Evolutionary conservation across 495 filamentous ascomycete genomes (phyloP).

Genomic region (Xylaria flabelliformis): DNA sequence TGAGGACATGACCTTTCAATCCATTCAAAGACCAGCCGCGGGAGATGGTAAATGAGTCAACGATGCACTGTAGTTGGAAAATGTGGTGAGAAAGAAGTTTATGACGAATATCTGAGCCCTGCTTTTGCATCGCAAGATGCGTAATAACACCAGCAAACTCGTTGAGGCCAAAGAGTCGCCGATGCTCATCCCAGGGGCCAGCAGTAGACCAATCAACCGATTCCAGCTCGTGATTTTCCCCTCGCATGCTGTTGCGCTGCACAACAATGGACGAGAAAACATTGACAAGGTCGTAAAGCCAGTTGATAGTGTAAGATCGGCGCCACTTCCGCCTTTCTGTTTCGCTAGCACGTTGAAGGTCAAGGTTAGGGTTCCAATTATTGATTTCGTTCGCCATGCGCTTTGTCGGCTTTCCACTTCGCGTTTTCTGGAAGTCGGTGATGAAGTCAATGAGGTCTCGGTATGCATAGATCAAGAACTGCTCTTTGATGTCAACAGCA

Average conservation of each 20-base stretch:
- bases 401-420: constrained; percentile 55
- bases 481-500: constrained; percentile 47
- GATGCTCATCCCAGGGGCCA: constrained; percentile 41
- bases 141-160: constrained; percentile 49
- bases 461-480: constrained; percentile 51
- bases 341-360: constrained; percentile 47
- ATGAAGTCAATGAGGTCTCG: constrained; percentile 54
- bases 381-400: constrained; percentile 45
- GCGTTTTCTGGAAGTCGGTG: constrained; percentile 52
- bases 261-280: constrained; percentile 49
- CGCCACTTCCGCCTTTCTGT: constrained; percentile 52
- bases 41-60: constrained; percentile 51
- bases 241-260: constrained; percentile 44
- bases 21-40: constrained; percentile 48
- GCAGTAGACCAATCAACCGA: constrained; percentile 36
- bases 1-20: constrained; percentile 42
- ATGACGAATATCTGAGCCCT: constrained; percentile 43
- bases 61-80: constrained; percentile 56
- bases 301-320: constrained; percentile 56
- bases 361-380: constrained; percentile 51
- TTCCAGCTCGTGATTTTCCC: constrained; percentile 42
- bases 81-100: constrained; percentile 53
- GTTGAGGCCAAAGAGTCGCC: constrained; percentile 48
- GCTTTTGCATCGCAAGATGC: constrained; percentile 50
- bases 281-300: constrained; percentile 58